A percentile compares a stretch with the other conserved stretches of the same genome.
These are phyloP conservation scores for Camellia japonica DNA, from an alignment of 148 eudicot species.

Conservation along the genomic window DNA sequence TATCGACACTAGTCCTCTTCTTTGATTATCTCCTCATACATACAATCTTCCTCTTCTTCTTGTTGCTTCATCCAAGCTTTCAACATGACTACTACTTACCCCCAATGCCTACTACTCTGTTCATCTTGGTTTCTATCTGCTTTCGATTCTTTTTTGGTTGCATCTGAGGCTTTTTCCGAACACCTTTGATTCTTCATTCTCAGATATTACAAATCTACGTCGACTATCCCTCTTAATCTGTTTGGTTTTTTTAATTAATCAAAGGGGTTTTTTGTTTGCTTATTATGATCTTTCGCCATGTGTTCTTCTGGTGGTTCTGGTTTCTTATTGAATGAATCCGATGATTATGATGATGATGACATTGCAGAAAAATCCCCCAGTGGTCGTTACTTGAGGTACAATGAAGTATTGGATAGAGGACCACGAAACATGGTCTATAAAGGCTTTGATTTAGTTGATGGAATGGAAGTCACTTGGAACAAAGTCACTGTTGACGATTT, in stretches of 20 bases:
- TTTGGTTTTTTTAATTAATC: background rate
- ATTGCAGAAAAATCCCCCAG: background rate
- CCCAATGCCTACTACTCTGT: too few relatives aligned
- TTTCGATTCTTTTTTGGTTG: background rate
- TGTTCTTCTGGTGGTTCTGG: too few relatives aligned
- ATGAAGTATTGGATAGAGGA: background rate
- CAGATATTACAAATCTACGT: too few relatives aligned
- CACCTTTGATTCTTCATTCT: too few relatives aligned
- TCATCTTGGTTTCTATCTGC: background rate
- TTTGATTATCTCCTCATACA: too few relatives aligned
- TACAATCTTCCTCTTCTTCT: background rate
- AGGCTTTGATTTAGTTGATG: background rate
- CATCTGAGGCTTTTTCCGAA: background rate
- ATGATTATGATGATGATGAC: background rate
- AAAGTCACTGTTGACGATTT: too few relatives aligned
- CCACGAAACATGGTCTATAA: background rate
- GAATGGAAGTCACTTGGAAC: too few relatives aligned
- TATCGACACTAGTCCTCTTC: too few relatives aligned
- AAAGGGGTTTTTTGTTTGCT: background rate
- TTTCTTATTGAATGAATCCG: background rate
- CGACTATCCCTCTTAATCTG: background rate
- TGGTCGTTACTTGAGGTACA: background rate
- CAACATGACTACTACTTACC: background rate
- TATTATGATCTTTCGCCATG: background rate
- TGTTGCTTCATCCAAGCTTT: background rate